A percentile compares a stretch with the other conserved stretches of the same genome.
Evolutionary conservation across 768 basidiomycete species (phyloP).

Genomic region (Podaxis rugospora): DNA sequence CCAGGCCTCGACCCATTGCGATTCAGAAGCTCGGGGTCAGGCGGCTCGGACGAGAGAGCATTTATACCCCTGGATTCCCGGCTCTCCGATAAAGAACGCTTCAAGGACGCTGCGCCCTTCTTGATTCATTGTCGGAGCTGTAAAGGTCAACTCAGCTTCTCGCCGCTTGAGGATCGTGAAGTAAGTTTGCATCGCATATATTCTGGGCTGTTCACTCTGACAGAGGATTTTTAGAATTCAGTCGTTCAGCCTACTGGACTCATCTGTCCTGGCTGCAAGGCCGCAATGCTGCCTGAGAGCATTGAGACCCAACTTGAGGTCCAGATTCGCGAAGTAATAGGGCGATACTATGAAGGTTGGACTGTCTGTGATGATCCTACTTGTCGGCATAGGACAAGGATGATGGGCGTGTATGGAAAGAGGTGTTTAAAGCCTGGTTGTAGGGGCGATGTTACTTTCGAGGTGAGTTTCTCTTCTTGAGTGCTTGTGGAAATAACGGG

Average conservation of each 20-base stretch:
- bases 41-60: conserved; percentile 47
- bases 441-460: conserved; percentile 64
- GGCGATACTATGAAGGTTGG: conserved; percentile 87
- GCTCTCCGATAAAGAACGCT: conserved; percentile 83
- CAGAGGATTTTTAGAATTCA: conserved; percentile 46
- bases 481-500: neutral
- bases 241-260: conserved; percentile 64
- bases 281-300: conserved; percentile 49
- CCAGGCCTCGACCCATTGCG: conserved; percentile 30
- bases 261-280: conserved; percentile 64
- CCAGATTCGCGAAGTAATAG: conserved; percentile 75
- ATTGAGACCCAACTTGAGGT: conserved; percentile 82
- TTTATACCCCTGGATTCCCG: conserved; percentile 87
- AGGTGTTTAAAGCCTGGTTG: conserved; percentile 73
- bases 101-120: conserved; percentile 71
- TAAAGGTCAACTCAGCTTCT: conserved; percentile 51
- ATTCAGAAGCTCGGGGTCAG: conserved; percentile 27
- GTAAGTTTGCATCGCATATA: conserved; percentile 30
- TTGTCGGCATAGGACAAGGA: conserved; percentile 82
- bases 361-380: conserved; percentile 82
- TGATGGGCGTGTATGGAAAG: conserved; percentile 90
- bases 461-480: conserved; percentile 43
- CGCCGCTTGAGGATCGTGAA: conserved; percentile 53
- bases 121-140: conserved; percentile 76
- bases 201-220: neutral